These are phyloP conservation scores for Cladophialophora chaetospira DNA, from an alignment of 2,329 filamentous ascomycete species.

Conservation along the genomic window DNA sequence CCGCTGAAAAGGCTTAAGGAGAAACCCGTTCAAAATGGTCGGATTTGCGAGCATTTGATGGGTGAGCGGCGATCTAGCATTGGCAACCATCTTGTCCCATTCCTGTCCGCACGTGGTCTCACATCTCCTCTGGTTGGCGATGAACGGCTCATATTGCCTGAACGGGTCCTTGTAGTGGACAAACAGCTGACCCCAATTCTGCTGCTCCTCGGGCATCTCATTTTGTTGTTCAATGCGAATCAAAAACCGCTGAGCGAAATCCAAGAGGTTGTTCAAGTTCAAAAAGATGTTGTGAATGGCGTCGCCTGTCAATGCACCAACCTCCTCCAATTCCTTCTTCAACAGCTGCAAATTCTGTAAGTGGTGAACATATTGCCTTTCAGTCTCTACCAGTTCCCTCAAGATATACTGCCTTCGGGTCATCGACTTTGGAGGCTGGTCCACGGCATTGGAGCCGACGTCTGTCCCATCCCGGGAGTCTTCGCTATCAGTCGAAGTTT, in stretches of 20 bases:
- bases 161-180: slow-evolving; percentile 82
- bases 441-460: slow-evolving; percentile 41
- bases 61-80: slow-evolving; percentile 65
- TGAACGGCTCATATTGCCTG: slow-evolving; percentile 93
- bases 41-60: slow-evolving; percentile 80
- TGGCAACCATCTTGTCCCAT: slow-evolving; percentile 80
- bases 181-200: slow-evolving; percentile 96
- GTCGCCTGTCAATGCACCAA: slow-evolving; percentile 84
- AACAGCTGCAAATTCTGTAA: slow-evolving; percentile 89
- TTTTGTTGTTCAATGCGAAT: slow-evolving; percentile 97
- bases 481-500: slow-evolving; percentile 47
- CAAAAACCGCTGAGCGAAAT: slow-evolving; percentile 92
- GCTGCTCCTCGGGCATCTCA: slow-evolving; percentile 70
- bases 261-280: slow-evolving; percentile 90
- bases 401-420: slow-evolving; percentile 85
- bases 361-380: slow-evolving; percentile 97
- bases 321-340: slow-evolving; percentile 86
- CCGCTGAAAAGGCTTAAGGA: slow-evolving; percentile 95
- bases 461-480: slow-evolving; percentile 46
- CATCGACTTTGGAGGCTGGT: slow-evolving; percentile 49
- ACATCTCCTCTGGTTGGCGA: slow-evolving; percentile 92
- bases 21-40: slow-evolving; percentile 84
- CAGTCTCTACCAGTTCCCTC: slow-evolving; percentile 87
- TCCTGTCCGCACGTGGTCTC: slow-evolving; percentile 80
- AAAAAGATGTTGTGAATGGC: slow-evolving; percentile 92